Base-by-base conservation (phyloP, 768 basidiomycete species). In the Tricholoma saponaceum region DNA sequence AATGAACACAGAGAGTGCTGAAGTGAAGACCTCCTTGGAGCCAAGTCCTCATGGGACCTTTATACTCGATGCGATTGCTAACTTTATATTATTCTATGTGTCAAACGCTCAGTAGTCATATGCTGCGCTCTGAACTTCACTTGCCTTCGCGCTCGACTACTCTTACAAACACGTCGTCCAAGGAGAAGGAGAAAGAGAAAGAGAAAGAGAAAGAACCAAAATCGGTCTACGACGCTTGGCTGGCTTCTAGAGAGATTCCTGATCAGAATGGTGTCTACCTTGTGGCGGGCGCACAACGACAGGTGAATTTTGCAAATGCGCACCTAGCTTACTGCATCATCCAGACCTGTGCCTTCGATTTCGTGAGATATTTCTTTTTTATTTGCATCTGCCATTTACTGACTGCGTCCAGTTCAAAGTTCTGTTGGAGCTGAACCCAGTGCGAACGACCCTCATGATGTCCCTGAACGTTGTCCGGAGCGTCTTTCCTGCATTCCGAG, bases 401-500 rank as follows among this genome's bases (percentile, higher is more conserved):
- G 41, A 52, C 54, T 56, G 61, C 55, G 39, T 18, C 47, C 56
- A 82, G 77, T 71, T 81, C 62, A 69, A 67, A 32, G 70, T 73
- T 44, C 69, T 83, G 30, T 77, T 77, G 67, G 66, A 69, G 52
- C 71, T 87, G 32, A 87, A 92, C 63, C 90, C 89, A 32, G 62
- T 84, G 50, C 81, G 89, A 58, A 85, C 87, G 20, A 74, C 81
- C n/a, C 74, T 89, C 55, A 86, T 92, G 83, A 73, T 92, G 69
- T 56, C 79, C 58, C 73, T 91, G 62, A 88, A 90, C 69, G 71
- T 92, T 52, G 64, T 86, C 57, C 82, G 89, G 62, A 91, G 89
- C 60, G 73, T 87, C 58, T 84, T 92, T 66, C 90, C 90, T 33
- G 91, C 90, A 9, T 87, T 89, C 70, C 83, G 89, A 72, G 87